Base-by-base conservation (phyloP, 106 monocot genomes). In the Iris macrosiphon region DNA sequence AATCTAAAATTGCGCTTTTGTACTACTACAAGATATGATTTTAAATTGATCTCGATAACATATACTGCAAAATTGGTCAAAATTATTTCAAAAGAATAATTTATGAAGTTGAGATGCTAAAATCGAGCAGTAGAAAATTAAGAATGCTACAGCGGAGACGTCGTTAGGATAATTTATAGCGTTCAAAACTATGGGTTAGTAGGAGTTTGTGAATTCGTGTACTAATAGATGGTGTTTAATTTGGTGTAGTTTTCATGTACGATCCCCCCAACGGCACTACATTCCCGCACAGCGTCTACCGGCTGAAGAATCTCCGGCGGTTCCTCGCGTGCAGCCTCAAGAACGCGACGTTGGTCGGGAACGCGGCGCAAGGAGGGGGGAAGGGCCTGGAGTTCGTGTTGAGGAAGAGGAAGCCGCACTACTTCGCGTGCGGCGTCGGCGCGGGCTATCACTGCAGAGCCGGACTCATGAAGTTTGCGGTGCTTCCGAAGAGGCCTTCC, bases 221-320 rank as follows among this genome's bases (percentile, higher is more conserved):
- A n/a, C n/a, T n/a, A n/a, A n/a, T n/a, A n/a, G n/a, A n/a, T n/a
- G n/a, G n/a, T n/a, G n/a, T n/a, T n/a, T n/a, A n/a, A n/a, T n/a
- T n/a, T n/a, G n/a, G 7, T 40, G 69, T 55, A 86, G 85, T 86
- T 47, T 86, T 86, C 58, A 77, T 63, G 74, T 87, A 87, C 37
- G 81, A 81, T 38, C 73, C 86, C 9, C 86, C 86, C 17, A 87
- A 22, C 58, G 61, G 21, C 55, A 71, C 73, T 15, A 71, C 77
- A 4, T 47, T 37, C 19, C 56, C 80, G 0, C 86, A 87, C 63
- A 87, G 77, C 18, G 86, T 87, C 4, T 81, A 74, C 62, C 17
- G 81, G 41, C 39, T 81, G 66, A 73, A 59, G 52, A 56, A 71
- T 50, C 30, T 60, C 0, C 17, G 31, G 3, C 64, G 70, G 59